Base-by-base conservation (phyloP, 805 yeast genomes). In the Kazachstania africana region DNA sequence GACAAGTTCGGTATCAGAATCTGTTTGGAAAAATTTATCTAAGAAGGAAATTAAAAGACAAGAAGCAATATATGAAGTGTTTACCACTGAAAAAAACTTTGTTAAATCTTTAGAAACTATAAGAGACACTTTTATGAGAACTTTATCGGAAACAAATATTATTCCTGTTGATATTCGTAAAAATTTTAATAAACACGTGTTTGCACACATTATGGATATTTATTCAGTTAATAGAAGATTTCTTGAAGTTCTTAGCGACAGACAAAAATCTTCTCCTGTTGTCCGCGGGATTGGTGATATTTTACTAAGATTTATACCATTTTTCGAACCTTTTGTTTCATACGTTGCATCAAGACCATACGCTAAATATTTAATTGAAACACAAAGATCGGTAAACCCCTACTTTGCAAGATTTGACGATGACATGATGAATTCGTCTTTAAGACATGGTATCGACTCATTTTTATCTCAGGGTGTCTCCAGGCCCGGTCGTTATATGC, bases 341-440 rank as follows among this genome's bases (percentile, higher is more conserved):
- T 91, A 91, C 55, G 94, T 95, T 36, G 95, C 95, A 12, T 85
- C 88, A 33, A 88, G 91, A 53, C 83, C 88, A 29, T 85, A 84
- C 61, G 97, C 96, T 5, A 84, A 85, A 55, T 85, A 84, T 54
- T 94, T 88, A 55, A 83, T 84, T 56, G 97, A 91, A 59, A 68
- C 95, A 29, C 97, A 88, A 52, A 82, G 85, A 55, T 76, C 84
- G 31, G 81, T 80, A 19, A 91, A 91, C 56, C 78, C 94, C 29
- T 71, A 80, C 38, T 88, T 91, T 62, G 87, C 94, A n/a, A 65
- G 91, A 48, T 91, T 91, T 55, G 82, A 88, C 35, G 94, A 83
- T 48, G 95, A 61, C 72, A 84, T 23, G 70, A 94, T 47, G 82
- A 85, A 58, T 73, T 88, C 60, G 14, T 42, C 55, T 10, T 36